These are phyloP conservation scores for Metschnikowia rubicola DNA, from an alignment of 805 yeast genomes.

Conservation along the genomic window DNA sequence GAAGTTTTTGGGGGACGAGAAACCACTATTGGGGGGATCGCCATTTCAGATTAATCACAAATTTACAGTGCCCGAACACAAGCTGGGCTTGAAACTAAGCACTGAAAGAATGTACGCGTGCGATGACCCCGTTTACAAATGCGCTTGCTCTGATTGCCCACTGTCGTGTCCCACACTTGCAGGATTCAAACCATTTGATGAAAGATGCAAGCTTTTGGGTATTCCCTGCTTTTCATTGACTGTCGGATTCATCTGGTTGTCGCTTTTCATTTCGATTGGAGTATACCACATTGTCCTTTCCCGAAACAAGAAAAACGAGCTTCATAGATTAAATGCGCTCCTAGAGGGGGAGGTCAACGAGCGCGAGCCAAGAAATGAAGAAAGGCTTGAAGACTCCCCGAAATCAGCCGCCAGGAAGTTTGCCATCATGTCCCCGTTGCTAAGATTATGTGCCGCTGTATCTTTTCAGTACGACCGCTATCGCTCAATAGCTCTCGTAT, in stretches of 20 bases:
- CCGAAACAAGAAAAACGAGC: conserved; percentile 10
- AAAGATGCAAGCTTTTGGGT: conserved; percentile 52
- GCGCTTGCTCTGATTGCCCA: conserved; percentile 91
- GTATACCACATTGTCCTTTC: conserved; percentile 34
- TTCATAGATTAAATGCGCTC: conserved; percentile 5
- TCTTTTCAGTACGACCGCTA: background rate
- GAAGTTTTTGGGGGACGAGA: conserved; percentile 90
- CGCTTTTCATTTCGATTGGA: conserved; percentile 39
- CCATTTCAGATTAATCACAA: conserved; percentile 87
- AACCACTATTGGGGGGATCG: conserved; percentile 90
- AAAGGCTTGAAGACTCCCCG: background rate
- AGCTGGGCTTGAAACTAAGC: conserved; percentile 21
- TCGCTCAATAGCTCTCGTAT: conserved; percentile 2
- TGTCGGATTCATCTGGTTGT: conserved; percentile 49
- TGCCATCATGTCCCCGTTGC: background rate
- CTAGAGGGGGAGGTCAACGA: background rate
- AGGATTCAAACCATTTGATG: conserved; percentile 32
- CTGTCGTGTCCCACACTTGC: conserved; percentile 71
- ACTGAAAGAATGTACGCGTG: conserved; percentile 46
- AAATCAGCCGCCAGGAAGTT: no score
- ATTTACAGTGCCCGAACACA: conserved; percentile 33
- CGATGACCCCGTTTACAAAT: conserved; percentile 60
- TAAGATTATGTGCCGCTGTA: background rate
- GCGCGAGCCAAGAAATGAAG: background rate
- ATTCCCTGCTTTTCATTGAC: conserved; percentile 73